Evolutionary conservation across 495 filamentous ascomycete species (phyloP).

Genomic region (Durotheca rogersii): DNA sequence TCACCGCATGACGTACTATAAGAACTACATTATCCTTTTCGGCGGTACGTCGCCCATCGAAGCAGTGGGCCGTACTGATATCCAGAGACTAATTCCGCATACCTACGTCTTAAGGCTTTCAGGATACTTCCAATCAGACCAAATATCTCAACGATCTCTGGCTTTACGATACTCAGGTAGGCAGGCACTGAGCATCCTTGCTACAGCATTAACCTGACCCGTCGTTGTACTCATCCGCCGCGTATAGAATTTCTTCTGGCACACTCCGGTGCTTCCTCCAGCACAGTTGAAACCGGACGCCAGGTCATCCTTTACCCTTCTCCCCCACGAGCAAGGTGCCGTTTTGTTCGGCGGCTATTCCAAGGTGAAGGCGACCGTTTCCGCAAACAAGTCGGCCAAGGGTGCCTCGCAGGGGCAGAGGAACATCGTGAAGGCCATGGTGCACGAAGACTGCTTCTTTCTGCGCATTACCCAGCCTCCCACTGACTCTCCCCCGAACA

Average conservation of each 20-base stretch:
- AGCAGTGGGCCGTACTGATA: constrained; percentile 7
- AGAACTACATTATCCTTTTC: constrained; percentile 54
- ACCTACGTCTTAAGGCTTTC: constrained; percentile 83
- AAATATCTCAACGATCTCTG: constrained; percentile 78
- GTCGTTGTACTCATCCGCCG: constrained; percentile 42
- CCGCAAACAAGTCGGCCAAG: constrained; percentile 59
- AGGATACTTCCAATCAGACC: constrained; percentile 90
- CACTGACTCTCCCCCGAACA: constrained; percentile 58
- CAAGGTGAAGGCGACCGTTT: constrained; percentile 69
- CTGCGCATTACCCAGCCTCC: constrained; percentile 74
- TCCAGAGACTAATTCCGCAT: constrained; percentile 60
- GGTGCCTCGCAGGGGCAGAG: constrained; percentile 59
- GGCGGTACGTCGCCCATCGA: constrained; percentile 28
- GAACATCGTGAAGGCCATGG: constrained; percentile 74
- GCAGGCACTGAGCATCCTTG: not conserved
- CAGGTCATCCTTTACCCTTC: constrained; percentile 82
- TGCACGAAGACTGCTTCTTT: constrained; percentile 95
- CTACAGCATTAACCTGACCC: constrained; percentile 63
- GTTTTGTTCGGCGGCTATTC: constrained; percentile 93
- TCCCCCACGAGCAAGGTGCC: constrained; percentile 86
- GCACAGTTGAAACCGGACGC: constrained; percentile 85
- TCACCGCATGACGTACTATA: constrained; percentile 93
- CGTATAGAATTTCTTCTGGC: constrained; percentile 68
- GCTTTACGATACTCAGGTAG: constrained; percentile 57
- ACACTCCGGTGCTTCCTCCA: constrained; percentile 65